A percentile compares a stretch with the other conserved stretches of the same genome.
phyloP scores from a whole-genome alignment of 768 basidiomycete genomes.

The Pleurotus djamor region DNA sequence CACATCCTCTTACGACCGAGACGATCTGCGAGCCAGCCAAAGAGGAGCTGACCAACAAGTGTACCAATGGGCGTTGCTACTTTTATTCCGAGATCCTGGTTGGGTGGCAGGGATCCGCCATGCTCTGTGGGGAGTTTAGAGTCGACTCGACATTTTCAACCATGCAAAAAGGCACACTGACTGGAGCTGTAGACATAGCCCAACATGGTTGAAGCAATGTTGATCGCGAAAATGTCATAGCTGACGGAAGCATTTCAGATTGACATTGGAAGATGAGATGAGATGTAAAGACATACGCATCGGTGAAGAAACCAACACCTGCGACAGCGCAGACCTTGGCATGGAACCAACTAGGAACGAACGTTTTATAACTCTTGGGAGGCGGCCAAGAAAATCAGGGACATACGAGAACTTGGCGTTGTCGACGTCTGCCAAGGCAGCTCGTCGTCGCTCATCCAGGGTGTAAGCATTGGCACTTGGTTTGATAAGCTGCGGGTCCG shows the following conservation, averaged over 20 bases:
- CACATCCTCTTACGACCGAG: constrained; percentile 82
- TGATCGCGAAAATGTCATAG: constrained; percentile 90
- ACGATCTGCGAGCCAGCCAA: constrained; percentile 79
- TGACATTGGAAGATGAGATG: background rate
- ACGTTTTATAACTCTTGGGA: background rate
- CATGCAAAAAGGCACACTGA: constrained; percentile 12
- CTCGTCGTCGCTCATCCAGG: constrained; percentile 72
- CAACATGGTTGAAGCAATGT: constrained; percentile 80
- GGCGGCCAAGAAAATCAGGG: background rate
- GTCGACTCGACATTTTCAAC: background rate
- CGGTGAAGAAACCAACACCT: constrained; percentile 91
- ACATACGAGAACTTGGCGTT: constrained; percentile 81
- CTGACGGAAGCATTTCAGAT: constrained; percentile 21
- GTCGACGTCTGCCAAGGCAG: constrained; percentile 85
- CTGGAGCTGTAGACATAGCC: constrained; percentile 71
- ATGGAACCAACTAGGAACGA: constrained; percentile 70
- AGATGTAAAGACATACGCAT: constrained; percentile 45
- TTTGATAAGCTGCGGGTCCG: constrained; percentile 23
- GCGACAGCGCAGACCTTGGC: constrained; percentile 69
- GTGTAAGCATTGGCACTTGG: constrained; percentile 31
- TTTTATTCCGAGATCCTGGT: constrained; percentile 78
- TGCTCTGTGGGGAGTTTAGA: constrained; percentile 20
- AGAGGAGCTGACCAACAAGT: constrained; percentile 71
- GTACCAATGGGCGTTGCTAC: constrained; percentile 78
- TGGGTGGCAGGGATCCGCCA: constrained; percentile 36